These are phyloP conservation scores for Straminergon stramineum DNA, from an alignment of 225 moss, liverwort and hornwort genomes.

Conservation along the genomic window DNA sequence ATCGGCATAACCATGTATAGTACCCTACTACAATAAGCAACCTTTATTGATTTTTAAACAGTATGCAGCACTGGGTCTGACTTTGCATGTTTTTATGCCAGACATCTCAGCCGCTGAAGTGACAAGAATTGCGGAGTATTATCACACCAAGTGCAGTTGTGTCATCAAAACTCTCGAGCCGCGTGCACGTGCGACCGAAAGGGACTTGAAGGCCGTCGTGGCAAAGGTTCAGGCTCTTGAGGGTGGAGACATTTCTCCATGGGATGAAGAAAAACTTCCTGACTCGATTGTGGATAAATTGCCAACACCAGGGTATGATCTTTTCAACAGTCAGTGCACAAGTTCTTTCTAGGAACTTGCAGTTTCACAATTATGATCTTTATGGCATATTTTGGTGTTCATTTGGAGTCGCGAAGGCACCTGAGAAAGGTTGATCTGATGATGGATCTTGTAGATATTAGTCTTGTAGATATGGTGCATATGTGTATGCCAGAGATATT, in stretches of 20 bases:
- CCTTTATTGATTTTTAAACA: neutral
- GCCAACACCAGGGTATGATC: constrained; percentile 56
- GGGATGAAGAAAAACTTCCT: constrained; percentile 90
- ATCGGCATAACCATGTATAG: neutral
- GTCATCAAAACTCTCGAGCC: constrained; percentile 89
- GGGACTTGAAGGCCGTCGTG: constrained; percentile 70
- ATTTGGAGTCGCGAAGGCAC: neutral
- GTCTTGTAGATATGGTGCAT: neutral
- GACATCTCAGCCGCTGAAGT: constrained; percentile 89
- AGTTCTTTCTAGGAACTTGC: neutral
- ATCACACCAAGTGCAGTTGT: constrained; percentile 78
- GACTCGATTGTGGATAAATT: constrained; percentile 79
- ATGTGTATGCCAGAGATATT: neutral
- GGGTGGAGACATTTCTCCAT: constrained; percentile 54
- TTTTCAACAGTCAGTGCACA: neutral
- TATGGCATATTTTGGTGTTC: neutral
- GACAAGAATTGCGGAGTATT: constrained; percentile 72
- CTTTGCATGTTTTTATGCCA: constrained; percentile 11
- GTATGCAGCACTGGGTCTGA: neutral
- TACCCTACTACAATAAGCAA: neutral
- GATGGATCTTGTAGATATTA: neutral
- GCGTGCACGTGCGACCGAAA: constrained; percentile 67
- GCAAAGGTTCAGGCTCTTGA: constrained; percentile 79
- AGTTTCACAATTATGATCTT: neutral
- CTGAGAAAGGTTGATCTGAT: neutral